These are phyloP conservation scores for Phlebiopsis gigantea DNA, from an alignment of 768 basidiomycete species.

Conservation along the genomic window DNA sequence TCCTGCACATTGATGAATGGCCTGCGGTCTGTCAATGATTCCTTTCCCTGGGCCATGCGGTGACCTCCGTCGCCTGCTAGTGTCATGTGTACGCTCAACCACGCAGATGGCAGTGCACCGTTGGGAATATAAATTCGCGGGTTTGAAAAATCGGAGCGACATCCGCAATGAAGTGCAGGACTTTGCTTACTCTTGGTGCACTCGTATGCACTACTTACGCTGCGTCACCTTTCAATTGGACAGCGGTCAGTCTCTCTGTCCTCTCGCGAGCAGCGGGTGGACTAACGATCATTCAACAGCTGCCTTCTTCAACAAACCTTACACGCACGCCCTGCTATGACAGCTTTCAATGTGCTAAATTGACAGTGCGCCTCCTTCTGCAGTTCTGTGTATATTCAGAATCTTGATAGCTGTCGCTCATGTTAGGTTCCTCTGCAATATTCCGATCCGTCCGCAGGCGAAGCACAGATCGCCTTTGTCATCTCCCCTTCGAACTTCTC, in stretches of 20 bases:
- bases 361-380: background rate
- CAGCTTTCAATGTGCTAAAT: conserved; percentile 4
- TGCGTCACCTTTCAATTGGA: background rate
- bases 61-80: too few species aligned
- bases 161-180: too few species aligned
- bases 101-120: too few species aligned
- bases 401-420: too few species aligned
- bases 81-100: too few species aligned
- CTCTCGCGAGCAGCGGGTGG: background rate
- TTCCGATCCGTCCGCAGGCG: conserved; percentile 23
- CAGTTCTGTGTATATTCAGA: background rate
- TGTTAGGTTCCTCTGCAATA: conserved; percentile 29
- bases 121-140: too few species aligned
- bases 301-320: conserved; percentile 1
- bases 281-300: background rate
- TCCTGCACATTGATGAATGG: too few species aligned
- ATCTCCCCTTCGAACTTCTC: conserved; percentile 20
- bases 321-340: conserved; percentile 10
- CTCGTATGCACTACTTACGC: too few species aligned
- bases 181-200: too few species aligned
- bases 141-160: too few species aligned
- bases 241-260: background rate
- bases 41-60: too few species aligned
- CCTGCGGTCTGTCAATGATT: too few species aligned
- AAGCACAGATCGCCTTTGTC: conserved; percentile 25